phyloP scores from a whole-genome alignment of 208 protist species.

The Leishmania guyanensis region DNA sequence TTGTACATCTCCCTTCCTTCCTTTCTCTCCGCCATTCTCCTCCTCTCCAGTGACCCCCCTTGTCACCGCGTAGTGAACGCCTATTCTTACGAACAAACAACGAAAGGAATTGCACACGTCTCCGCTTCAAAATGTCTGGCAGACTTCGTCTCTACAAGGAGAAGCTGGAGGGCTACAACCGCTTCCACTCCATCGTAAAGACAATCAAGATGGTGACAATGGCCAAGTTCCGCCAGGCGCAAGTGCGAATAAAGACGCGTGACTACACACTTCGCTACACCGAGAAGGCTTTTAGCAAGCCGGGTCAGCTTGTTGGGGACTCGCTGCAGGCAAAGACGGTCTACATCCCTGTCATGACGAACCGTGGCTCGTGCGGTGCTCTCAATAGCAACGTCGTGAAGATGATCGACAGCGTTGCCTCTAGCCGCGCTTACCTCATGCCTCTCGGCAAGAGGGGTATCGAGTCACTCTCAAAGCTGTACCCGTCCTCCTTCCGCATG shows the following conservation, averaged over 20 bases:
- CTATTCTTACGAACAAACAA: constrained; percentile 7
- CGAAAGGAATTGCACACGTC: constrained; percentile 13
- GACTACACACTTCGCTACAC: constrained; percentile 91
- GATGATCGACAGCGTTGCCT: constrained; percentile 57
- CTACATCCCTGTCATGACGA: constrained; percentile 89
- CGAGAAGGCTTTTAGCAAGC: constrained; percentile 87
- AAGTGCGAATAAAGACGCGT: constrained; percentile 80
- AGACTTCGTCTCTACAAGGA: constrained; percentile 92
- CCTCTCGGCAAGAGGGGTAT: constrained; percentile 85
- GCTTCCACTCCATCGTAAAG: constrained; percentile 92
- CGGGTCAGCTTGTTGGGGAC: constrained; percentile 30
- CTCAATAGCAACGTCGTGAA: constrained; percentile 86
- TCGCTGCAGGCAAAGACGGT: constrained; percentile 47
- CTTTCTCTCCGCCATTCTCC: background rate
- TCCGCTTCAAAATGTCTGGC: constrained; percentile 72
- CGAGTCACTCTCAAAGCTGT: constrained; percentile 87
- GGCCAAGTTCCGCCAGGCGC: constrained; percentile 82
- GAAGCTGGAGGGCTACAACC: constrained; percentile 92
- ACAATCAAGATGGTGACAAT: constrained; percentile 94
- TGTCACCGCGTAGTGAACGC: constrained; percentile 2
- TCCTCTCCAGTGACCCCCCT: background rate
- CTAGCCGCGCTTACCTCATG: constrained; percentile 68
- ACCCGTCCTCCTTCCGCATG: constrained; percentile 73
- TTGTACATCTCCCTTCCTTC: background rate
- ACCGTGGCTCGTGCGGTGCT: constrained; percentile 89